phyloP scores from a whole-genome alignment of 441 rosid species.

The Sinapis alba region DNA sequence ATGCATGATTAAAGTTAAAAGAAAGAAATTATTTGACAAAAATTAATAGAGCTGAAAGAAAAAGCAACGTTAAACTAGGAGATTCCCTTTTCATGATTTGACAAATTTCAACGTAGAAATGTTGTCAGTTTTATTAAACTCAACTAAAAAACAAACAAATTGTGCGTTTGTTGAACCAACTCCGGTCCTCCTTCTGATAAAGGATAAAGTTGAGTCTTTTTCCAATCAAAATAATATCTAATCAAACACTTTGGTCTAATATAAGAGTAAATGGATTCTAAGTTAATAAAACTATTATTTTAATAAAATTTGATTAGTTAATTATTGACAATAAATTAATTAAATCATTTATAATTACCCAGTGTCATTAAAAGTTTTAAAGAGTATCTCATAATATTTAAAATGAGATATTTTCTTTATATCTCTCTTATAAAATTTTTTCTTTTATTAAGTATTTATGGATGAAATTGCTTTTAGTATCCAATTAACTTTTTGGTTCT shows the following conservation, averaged over 20 bases:
- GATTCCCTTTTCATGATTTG: background rate
- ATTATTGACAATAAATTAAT: too few relatives aligned
- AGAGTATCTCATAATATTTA: background rate
- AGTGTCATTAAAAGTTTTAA: background rate
- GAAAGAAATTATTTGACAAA: background rate
- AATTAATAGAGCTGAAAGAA: background rate
- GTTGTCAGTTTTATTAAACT: background rate
- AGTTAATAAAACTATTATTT: too few relatives aligned
- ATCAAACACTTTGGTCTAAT: slow-evolving; percentile 9
- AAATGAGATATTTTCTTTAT: background rate
- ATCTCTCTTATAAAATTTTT: background rate
- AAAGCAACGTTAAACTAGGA: background rate
- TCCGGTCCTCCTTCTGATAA: slow-evolving; percentile 21
- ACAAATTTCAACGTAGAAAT: background rate
- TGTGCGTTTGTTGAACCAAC: slow-evolving; percentile 10
- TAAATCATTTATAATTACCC: background rate
- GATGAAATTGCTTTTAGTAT: background rate
- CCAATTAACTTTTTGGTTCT: background rate
- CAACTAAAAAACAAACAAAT: background rate
- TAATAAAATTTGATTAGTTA: background rate
- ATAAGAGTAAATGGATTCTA: background rate
- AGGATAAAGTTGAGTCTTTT: slow-evolving; percentile 27
- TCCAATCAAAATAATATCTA: background rate
- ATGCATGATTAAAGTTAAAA: slow-evolving; percentile 1
- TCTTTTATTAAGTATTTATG: too few relatives aligned